Evolutionary conservation across 2,329 filamentous ascomycete species (phyloP).

Genomic region (Colletotrichum theobromicola): DNA sequence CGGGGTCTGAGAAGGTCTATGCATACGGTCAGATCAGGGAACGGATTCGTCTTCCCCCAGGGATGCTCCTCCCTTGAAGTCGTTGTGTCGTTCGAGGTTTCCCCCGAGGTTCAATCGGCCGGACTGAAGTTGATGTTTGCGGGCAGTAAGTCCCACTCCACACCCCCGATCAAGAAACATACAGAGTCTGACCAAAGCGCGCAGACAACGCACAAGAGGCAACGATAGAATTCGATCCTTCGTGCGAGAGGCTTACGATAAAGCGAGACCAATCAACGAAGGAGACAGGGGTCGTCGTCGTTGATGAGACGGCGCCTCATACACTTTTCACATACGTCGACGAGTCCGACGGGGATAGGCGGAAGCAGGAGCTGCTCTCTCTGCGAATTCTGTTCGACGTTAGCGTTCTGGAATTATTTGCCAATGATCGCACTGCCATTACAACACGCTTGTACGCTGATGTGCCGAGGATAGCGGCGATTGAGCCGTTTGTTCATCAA

Average conservation of each 20-base stretch:
- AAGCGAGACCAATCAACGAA: rapidly evolving
- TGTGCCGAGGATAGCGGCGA: background rate
- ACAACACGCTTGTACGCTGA: background rate
- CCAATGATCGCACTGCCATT: background rate
- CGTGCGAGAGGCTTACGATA: background rate
- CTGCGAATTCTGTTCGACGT: background rate
- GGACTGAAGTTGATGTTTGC: background rate
- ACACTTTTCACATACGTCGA: background rate
- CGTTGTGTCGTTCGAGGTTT: background rate
- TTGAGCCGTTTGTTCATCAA: background rate
- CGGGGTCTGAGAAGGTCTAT: background rate
- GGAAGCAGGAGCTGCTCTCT: background rate
- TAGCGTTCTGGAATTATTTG: background rate
- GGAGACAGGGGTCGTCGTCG: background rate
- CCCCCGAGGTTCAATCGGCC: background rate
- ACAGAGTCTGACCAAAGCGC: rapidly evolving
- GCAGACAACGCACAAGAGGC: background rate
- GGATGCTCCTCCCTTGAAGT: background rate
- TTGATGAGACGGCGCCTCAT: background rate
- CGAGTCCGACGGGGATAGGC: background rate
- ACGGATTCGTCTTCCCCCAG: background rate
- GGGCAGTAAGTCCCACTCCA: background rate
- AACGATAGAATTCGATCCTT: background rate
- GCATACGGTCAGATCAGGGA: background rate
- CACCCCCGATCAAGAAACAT: rapidly evolving